Base-by-base conservation (phyloP, 1,284 basidiomycete species). In the Apiotrichum sp. region DNA sequence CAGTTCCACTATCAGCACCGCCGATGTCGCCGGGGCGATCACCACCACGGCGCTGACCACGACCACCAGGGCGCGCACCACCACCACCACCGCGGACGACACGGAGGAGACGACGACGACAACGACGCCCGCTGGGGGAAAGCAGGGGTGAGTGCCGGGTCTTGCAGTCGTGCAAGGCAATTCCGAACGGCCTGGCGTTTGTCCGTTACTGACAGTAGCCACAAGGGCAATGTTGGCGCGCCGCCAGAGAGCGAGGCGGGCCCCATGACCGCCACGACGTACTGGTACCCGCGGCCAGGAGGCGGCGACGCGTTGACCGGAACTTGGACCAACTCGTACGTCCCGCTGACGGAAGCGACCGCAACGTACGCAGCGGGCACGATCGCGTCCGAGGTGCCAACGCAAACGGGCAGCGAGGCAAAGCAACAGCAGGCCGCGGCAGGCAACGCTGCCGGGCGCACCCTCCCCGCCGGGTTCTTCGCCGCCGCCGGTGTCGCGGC, bases 301-400 rank as follows among this genome's bases (percentile, higher is more conserved):
- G 47, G 68, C 65, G 31, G 60, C 56, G 16, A 70, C 64, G 65
- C 59, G 13, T 38, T 58, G 13, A 44, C 33, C 13, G 66, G 52
- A 46, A 62, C 61, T 14, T 72, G 71, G 71, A 59, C 62, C 31
- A 68, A 70, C 33, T 64, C 65, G 46, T 66, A 65, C 31, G 63
- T 60, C 6, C 56, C 50, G 9, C 68, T 69, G 22, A 59, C 62
- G 3, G 63, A 59, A 9, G 64, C 65, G 29, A 74, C 72, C 33
- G 66, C 56, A 31, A 57, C 61, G 47, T 62, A 66, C 9, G 53
- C 72, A 3, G 57, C 53, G n/a, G 72, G 72, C 13, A 67, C 68
- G 6, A 63, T 72, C 43, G 55, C 51, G 47, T 52, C 61, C 46
- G 65, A 33, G 10, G 11, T 6, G 14, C 29, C 29, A 3, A 29